Conservation (phyloP, 371 early-diverging fungal genomes). For the Amoeboradix gromovi region DNA sequence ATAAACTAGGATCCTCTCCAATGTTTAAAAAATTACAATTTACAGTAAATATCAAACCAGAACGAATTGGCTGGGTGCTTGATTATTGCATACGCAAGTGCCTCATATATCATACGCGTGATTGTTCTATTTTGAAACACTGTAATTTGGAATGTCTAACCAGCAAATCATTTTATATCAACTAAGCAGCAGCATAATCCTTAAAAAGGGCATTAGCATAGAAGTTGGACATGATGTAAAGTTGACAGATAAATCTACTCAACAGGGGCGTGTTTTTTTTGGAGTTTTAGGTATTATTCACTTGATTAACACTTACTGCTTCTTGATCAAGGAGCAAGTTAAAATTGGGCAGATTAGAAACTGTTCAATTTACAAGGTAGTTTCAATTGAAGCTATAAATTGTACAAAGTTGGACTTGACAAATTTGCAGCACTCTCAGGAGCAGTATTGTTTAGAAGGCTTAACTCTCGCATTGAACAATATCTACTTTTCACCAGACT, state of each 20-base stretch:
- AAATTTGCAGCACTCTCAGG: background rate
- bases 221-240: background rate
- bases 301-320: background rate
- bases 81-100: no score
- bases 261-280: background rate
- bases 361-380: background rate
- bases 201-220: background rate
- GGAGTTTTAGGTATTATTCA: background rate
- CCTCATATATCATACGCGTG: no score
- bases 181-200: background rate
- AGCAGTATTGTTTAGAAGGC: background rate
- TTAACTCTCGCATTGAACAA: constrained; percentile 1
- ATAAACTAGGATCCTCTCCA: no score
- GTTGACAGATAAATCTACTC: background rate
- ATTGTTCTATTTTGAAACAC: no score
- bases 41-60: no score
- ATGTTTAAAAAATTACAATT: no score
- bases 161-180: background rate
- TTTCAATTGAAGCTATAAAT: background rate
- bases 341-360: background rate
- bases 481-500: constrained; percentile 15
- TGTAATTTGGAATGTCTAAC: no score
- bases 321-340: background rate
- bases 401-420: background rate
- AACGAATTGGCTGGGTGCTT: no score